Conservation (phyloP, 2,329 filamentous ascomycete genomes). For the Ophiostoma ips region DNA sequence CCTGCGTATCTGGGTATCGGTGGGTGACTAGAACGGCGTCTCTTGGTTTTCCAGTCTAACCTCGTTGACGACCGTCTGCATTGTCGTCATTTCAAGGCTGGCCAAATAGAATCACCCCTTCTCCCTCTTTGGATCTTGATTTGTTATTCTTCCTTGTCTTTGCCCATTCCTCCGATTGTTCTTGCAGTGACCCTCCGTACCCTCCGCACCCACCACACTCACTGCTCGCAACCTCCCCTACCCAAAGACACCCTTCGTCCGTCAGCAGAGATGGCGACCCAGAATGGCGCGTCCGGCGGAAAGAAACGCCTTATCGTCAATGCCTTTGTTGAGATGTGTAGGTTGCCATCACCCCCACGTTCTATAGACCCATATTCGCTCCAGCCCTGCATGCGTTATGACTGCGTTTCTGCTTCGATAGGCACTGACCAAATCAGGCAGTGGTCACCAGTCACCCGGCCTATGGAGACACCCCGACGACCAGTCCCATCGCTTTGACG, state of each 20-base stretch:
- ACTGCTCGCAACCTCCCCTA: background rate
- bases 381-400: background rate
- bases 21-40: too few species aligned
- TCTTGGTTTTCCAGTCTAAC: background rate
- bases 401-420: background rate
- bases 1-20: too few species aligned
- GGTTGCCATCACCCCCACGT: background rate
- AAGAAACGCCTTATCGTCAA: constrained; percentile 2
- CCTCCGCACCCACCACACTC: too few species aligned
- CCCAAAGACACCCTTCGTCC: background rate
- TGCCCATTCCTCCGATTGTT: background rate
- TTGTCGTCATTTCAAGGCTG: background rate
- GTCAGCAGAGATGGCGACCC: background rate
- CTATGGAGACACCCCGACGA: constrained; percentile 52
- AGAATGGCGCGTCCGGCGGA: background rate
- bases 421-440: constrained; percentile 9
- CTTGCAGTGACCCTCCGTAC: background rate
- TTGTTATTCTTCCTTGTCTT: background rate
- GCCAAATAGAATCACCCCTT: background rate
- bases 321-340: constrained; percentile 1
- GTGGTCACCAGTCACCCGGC: constrained; percentile 33
- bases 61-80: background rate
- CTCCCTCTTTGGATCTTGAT: background rate
- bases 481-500: constrained; percentile 45
- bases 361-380: background rate